Evolutionary conservation across 2,329 filamentous ascomycete species (phyloP).

Genomic region (Sporothrix phasma): DNA sequence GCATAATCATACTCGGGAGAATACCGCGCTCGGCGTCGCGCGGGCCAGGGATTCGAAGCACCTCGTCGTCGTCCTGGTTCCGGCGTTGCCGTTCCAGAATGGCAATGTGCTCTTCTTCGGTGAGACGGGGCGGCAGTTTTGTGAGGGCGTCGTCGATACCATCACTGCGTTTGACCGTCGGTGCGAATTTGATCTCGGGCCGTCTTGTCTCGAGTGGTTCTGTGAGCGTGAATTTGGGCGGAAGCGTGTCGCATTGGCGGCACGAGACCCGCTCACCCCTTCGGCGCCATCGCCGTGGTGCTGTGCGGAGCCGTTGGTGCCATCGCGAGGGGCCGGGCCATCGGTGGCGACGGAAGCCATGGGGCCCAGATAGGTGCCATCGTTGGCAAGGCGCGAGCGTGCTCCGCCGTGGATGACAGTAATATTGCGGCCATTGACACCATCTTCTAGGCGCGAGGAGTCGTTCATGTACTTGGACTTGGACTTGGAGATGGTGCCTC

Average conservation of each 20-base stretch:
- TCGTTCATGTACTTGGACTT: constrained; percentile 41
- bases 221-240: constrained; percentile 12
- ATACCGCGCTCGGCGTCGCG: constrained; percentile 80
- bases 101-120: constrained; percentile 72
- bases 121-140: constrained; percentile 42
- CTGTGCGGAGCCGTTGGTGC: background rate
- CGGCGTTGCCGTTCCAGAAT: constrained; percentile 72
- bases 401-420: constrained; percentile 52
- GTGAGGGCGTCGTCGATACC: constrained; percentile 39
- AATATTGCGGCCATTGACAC: constrained; percentile 57
- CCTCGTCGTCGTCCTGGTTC: constrained; percentile 51
- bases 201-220: constrained; percentile 20
- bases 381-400: constrained; percentile 49
- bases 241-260: background rate
- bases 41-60: constrained; percentile 82
- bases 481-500: constrained; percentile 55
- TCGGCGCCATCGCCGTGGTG: background rate
- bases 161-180: constrained; percentile 53
- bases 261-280: background rate
- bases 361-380: constrained; percentile 43
- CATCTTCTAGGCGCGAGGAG: constrained; percentile 43
- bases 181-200: constrained; percentile 57
- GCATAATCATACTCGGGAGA: constrained; percentile 47
- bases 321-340: background rate
- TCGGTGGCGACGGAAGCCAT: background rate